Conservation (phyloP, 169 alveolate genomes). For the Eimeria falciformis region DNA sequence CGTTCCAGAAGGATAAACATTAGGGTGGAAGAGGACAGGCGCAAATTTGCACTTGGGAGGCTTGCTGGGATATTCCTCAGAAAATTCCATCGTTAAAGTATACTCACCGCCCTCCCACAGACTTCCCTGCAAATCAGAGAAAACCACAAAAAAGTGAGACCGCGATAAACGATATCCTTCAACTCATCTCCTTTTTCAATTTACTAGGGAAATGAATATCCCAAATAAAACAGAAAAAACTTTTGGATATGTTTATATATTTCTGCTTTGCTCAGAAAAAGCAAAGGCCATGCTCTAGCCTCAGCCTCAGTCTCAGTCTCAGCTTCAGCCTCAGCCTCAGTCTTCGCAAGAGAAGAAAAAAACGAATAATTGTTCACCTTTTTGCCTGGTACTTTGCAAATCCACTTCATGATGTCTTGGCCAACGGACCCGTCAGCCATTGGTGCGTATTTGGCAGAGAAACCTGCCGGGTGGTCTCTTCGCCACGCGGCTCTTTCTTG, state of each 20-base stretch:
- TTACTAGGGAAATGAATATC: slow-evolving; percentile 30
- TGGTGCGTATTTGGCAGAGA: slow-evolving; percentile 96
- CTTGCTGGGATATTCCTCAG: slow-evolving; percentile 99
- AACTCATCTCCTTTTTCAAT: not conserved
- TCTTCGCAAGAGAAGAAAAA: no score
- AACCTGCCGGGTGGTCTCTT: slow-evolving; percentile 98
- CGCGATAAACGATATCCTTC: not conserved
- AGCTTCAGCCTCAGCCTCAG: no score
- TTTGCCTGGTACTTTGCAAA: slow-evolving; percentile 98
- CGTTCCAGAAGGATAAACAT: slow-evolving; percentile 98
- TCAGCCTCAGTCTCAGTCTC: no score
- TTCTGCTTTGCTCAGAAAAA: not conserved
- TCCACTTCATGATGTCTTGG: slow-evolving; percentile 95
- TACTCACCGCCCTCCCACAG: slow-evolving; percentile 99
- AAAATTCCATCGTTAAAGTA: slow-evolving; percentile 97
- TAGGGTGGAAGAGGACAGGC: slow-evolving; percentile 98
- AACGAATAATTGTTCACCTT: slow-evolving; percentile 89
- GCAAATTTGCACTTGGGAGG: slow-evolving; percentile 99
- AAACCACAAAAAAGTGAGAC: not conserved
- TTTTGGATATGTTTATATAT: not conserved
- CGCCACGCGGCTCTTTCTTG: slow-evolving; percentile 98
- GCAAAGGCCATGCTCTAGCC: no score
- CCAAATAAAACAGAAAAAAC: not conserved
- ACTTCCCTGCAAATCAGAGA: slow-evolving; percentile 88
- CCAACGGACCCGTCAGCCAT: slow-evolving; percentile 93